phyloP scores from a whole-genome alignment of 2,329 filamentous ascomycete species.

The Spiromastix sp. region DNA sequence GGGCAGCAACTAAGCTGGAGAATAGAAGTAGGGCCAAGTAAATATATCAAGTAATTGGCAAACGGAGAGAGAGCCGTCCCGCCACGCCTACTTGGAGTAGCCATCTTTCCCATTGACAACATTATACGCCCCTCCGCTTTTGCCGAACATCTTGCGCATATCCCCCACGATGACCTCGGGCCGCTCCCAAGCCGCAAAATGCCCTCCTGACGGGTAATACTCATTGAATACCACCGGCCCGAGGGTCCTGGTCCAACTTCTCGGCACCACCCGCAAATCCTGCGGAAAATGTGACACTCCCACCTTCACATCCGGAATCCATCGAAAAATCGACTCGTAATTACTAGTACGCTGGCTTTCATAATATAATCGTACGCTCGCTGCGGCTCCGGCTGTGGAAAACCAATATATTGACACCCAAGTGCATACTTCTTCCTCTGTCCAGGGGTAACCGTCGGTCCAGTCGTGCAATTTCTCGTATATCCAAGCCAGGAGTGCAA shows the following conservation, averaged over 20 bases:
- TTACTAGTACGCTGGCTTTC: conserved; percentile 42
- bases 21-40: too few relatives aligned
- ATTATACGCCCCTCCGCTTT: conserved; percentile 26
- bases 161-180: conserved; percentile 38
- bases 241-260: conserved; percentile 40
- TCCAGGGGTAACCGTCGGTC: conserved; percentile 64
- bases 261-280: conserved; percentile 41
- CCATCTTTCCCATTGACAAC: conserved; percentile 25
- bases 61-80: too few relatives aligned
- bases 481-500: conserved; percentile 65
- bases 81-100: too few relatives aligned
- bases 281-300: conserved; percentile 42
- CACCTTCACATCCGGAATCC: conserved; percentile 40
- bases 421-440: conserved; percentile 63
- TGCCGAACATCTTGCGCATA: conserved; percentile 39
- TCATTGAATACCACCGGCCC: conserved; percentile 42
- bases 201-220: conserved; percentile 37
- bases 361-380: conserved; percentile 62
- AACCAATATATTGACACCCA: conserved; percentile 69
- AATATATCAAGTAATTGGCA: too few relatives aligned
- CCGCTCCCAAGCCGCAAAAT: conserved; percentile 44
- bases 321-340: conserved; percentile 23
- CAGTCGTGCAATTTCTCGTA: conserved; percentile 73
- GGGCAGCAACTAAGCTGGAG: too few relatives aligned
- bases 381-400: conserved; percentile 56